A percentile compares a stretch with the other conserved stretches of the same genome.
Evolutionary conservation across 2,329 filamentous ascomycete species (phyloP).

Genomic region (Daldinia sp.): DNA sequence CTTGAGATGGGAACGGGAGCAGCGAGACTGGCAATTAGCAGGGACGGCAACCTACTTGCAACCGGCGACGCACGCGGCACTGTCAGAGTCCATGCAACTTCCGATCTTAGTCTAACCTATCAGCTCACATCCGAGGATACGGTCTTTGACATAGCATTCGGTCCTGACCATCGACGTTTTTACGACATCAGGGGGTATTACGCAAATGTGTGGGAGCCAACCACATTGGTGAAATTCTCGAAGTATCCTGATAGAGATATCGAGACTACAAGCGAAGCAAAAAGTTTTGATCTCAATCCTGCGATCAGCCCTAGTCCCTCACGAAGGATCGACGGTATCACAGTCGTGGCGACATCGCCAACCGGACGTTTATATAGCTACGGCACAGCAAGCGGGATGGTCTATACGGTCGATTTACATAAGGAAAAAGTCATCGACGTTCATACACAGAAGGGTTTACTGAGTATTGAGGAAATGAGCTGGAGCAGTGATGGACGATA

Average conservation of each 20-base stretch:
- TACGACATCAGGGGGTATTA: constrained; percentile 50
- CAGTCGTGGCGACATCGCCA: constrained; percentile 36
- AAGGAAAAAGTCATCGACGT: constrained; percentile 32
- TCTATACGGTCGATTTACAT: constrained; percentile 35
- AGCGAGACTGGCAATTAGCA: constrained; percentile 43
- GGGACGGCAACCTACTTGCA: constrained; percentile 48
- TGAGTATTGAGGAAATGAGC: constrained; percentile 46
- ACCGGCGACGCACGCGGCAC: constrained; percentile 48
- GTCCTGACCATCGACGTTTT: constrained; percentile 45
- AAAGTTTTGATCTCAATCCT: constrained; percentile 22
- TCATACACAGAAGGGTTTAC: constrained; percentile 23
- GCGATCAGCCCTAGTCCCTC: constrained; percentile 10
- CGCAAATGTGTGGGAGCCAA: constrained; percentile 50
- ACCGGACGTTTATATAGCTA: constrained; percentile 42
- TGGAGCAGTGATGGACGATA: constrained; percentile 45
- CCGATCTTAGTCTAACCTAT: constrained; percentile 47
- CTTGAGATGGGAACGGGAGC: constrained; percentile 45
- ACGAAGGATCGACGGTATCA: constrained; percentile 42
- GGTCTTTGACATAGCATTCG: constrained; percentile 43
- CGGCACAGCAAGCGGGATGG: constrained; percentile 46
- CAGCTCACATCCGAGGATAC: constrained; percentile 48
- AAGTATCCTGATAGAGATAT: constrained; percentile 18
- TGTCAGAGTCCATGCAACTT: constrained; percentile 46
- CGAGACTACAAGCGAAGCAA: constrained; percentile 17
- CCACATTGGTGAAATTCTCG: constrained; percentile 38